These are phyloP conservation scores for Scolecobasidium constrictum DNA, from an alignment of 2,329 filamentous ascomycete genomes.

Conservation along the genomic window DNA sequence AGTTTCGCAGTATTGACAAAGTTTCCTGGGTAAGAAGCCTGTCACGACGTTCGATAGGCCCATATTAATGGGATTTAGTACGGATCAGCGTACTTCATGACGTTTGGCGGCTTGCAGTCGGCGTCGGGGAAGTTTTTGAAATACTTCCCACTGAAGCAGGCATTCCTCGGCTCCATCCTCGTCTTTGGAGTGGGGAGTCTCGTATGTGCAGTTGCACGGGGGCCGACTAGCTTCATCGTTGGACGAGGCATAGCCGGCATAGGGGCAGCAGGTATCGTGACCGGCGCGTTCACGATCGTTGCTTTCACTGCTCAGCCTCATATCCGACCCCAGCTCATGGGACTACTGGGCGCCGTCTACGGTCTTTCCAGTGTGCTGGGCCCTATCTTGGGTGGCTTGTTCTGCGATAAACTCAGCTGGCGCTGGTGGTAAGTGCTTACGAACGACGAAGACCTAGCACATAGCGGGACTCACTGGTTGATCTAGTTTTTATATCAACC, in stretches of 20 bases:
- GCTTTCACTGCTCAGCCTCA: neutral
- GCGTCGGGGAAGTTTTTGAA: conserved; percentile 1
- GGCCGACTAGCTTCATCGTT: neutral
- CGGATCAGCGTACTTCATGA: conserved; percentile 1
- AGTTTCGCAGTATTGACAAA: neutral
- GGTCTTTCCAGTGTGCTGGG: conserved; percentile 28
- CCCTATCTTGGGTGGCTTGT: conserved; percentile 30
- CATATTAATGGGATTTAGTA: neutral
- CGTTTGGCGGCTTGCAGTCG: conserved; percentile 1
- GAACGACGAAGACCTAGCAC: no score
- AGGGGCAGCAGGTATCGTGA: neutral
- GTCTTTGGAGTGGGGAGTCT: conserved; percentile 44
- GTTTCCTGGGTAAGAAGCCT: neutral
- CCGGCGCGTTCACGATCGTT: neutral
- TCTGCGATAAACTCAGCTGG: conserved; percentile 28
- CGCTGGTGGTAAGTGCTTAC: conserved; percentile 19
- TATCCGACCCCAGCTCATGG: neutral
- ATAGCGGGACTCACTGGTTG: no score
- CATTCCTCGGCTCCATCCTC: conserved; percentile 20
- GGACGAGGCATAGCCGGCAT: neutral
- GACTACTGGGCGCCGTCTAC: neutral
- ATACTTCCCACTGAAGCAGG: conserved; percentile 15
- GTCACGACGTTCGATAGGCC: neutral
- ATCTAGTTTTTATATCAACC: conserved; percentile 22
- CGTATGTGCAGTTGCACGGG: conserved; percentile 32